Base-by-base conservation (phyloP, 2,329 filamentous ascomycete species). In the Paracoccidioides lutzii region DNA sequence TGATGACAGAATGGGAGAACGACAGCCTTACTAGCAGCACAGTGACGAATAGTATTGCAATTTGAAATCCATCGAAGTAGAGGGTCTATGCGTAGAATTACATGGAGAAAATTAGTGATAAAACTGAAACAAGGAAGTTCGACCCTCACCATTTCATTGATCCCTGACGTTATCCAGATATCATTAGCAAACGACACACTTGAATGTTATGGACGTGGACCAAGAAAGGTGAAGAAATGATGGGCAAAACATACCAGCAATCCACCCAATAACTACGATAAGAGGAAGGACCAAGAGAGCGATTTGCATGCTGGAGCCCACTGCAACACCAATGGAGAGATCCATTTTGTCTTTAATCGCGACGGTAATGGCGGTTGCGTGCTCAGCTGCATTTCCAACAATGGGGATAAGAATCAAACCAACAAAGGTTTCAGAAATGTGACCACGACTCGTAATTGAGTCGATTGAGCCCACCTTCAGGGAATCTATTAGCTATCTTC, bases 51-150 rank as follows among this genome's bases (percentile, higher is more conserved):
- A 84, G 68, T 1, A 80, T 71, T 2, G 77, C 85, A 12, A 95
- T 84, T 72, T 95, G 88, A 75, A 96, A 96, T 0, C 83, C 83
- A 66, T 94, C 88, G 67, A 95, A 93, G 68, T 85, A 85, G 4
- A 95, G 78, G 22, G 83, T 88, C 69, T 71, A 30, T n/a, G 52
- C n/a, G n/a, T 46, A 10, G 4, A 45, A 30, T 48, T 50, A 50
- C 33, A 51, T 30, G 52, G 40, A 14, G 45, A 40, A 40, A 52
- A 57, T 65, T 60, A 58, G 48, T 42, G 12, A n/a, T 51, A 30
- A 41, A 5, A 15, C 15, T 10, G 22, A 38, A 28, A 14, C 22
- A 2, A 9, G 33, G 40, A 15, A 12, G 4, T 6, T 43, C 30
- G 3, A 5, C 5, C 5, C 62, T 35, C 64, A 71, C 69, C 88